Base-by-base conservation (phyloP, 495 filamentous ascomycete species). In the Venustampulla echinocandica region DNA sequence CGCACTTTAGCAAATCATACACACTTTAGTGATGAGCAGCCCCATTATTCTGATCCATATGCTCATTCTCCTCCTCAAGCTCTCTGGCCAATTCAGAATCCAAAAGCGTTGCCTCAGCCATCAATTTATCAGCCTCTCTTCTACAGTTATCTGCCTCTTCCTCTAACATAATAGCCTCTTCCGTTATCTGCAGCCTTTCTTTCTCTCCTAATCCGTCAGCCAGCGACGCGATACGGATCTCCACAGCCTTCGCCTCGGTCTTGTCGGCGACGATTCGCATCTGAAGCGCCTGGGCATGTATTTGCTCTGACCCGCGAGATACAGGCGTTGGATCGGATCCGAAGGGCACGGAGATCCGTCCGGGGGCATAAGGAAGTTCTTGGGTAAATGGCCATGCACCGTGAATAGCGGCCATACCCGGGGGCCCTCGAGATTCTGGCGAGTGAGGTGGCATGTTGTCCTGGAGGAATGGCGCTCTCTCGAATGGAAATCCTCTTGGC, bases 71-170 rank as follows among this genome's bases (percentile, higher is more conserved):
- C 18, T 43, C 50, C 32, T 53, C 44, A 3, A 50, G 18, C 32
- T 46, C 43, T 20, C 46, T 41, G 1, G 53, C 53, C 41, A 55
- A 32, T 27, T 55, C 48, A 2, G 10, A 9, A 36, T 59, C 49
- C 15, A 55, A 39, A 36, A 50, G 49, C 28, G 15, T 11, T 15
- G 42, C 44, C 23, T 58, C 55, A 18, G 47, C 52, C 3, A 30
- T 30, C 44, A 57, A 48, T 18, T 40, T 49, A 2, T 50, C 50
- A 1, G 38, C 50, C 21, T 57, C 54, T n/a, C 41, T 37, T 36
- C 37, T 43, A 10, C 13, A 44, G 2, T 34, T 43, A 40, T 49
- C 52, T 0, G 44, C 51, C 27, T 58, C 55, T 40, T 58, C 52
- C 22, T 55, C 37, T 17, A 55, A n/a, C 18, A 20, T 17, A 5